A percentile compares a stretch with the other conserved stretches of the same genome.
Conservation (phyloP, 2,329 filamentous ascomycete genomes). For the Scytalidium sp. region DNA sequence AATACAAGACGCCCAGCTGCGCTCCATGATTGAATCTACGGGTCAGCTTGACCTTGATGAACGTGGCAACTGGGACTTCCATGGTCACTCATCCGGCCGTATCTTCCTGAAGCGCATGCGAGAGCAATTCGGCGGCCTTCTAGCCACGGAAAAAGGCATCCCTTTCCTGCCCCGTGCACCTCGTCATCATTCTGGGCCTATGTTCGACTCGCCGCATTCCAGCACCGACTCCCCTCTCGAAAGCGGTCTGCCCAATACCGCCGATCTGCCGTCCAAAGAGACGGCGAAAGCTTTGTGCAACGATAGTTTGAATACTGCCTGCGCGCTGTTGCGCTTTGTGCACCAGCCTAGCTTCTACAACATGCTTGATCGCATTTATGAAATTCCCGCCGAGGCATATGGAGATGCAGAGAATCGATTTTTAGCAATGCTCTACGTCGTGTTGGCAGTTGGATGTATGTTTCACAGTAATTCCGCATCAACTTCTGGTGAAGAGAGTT, state of each 20-base stretch:
- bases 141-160: constrained; percentile 57
- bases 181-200: constrained; percentile 56
- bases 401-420: constrained; percentile 65
- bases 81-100: constrained; percentile 87
- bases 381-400: constrained; percentile 59
- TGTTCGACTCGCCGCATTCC: constrained; percentile 27
- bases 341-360: constrained; percentile 80
- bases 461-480: constrained; percentile 59
- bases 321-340: constrained; percentile 64
- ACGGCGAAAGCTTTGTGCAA: constrained; percentile 51
- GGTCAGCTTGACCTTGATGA: constrained; percentile 91
- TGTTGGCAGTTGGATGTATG: constrained; percentile 70
- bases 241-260: constrained; percentile 27
- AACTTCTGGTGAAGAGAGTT: constrained; percentile 38
- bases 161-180: constrained; percentile 55
- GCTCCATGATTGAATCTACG: constrained; percentile 93
- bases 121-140: constrained; percentile 77
- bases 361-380: constrained; percentile 75
- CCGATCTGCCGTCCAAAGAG: constrained; percentile 68
- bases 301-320: constrained; percentile 54
- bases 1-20: constrained; percentile 69
- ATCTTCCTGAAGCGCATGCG: constrained; percentile 86
- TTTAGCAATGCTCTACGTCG: constrained; percentile 67
- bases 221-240: constrained; percentile 26
- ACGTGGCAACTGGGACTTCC: constrained; percentile 89